These are phyloP conservation scores for Silene vulgaris DNA, from an alignment of 179 eudicot genomes.

Conservation along the genomic window DNA sequence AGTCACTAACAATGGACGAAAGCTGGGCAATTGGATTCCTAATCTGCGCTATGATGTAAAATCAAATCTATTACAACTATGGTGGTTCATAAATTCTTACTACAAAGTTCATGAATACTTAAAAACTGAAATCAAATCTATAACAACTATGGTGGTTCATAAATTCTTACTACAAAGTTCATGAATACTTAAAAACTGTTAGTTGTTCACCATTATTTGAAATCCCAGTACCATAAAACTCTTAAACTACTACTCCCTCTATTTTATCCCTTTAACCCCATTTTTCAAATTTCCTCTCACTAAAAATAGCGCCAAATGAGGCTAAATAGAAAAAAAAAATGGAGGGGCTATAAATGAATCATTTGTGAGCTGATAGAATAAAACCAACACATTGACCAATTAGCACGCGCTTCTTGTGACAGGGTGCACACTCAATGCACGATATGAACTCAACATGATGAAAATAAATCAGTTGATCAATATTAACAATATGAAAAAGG, in stretches of 20 bases:
- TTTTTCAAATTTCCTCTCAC: background rate
- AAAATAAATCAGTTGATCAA: conserved; percentile 3
- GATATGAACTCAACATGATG: conserved; percentile 7
- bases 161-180: background rate
- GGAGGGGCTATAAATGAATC: background rate
- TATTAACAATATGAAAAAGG: background rate
- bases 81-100: background rate
- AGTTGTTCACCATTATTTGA: background rate
- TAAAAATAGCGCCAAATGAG: background rate
- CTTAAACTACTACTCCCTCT: background rate
- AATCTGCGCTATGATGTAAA: background rate
- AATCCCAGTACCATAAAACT: background rate
- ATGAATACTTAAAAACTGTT: background rate
- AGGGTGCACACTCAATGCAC: background rate
- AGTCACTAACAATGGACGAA: background rate
- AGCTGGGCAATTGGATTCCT: background rate
- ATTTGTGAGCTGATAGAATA: background rate
- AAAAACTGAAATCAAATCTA: background rate
- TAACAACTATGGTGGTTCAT: background rate
- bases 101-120: background rate
- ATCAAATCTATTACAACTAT: background rate
- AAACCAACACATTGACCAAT: background rate
- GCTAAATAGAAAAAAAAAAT: background rate
- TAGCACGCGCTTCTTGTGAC: background rate
- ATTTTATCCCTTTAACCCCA: background rate